Evolutionary conservation across 805 yeast species (phyloP).

Genomic region (Pichia membranifaciens): DNA sequence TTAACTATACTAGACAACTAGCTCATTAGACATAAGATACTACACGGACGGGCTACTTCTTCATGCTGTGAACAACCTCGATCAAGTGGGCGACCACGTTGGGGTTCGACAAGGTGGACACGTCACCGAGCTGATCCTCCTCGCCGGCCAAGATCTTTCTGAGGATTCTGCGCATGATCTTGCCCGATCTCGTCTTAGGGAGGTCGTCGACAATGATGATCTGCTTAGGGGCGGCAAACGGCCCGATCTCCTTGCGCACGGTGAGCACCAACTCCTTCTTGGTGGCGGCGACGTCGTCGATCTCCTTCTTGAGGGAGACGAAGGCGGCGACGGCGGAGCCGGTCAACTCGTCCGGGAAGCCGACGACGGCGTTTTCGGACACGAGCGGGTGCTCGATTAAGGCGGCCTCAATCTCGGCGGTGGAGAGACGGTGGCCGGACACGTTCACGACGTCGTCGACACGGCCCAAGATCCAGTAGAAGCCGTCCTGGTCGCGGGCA

Average conservation of each 20-base stretch:
- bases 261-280: constrained; percentile 62
- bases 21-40: too few relatives aligned
- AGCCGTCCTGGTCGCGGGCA: constrained; percentile 78
- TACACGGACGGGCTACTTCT: not conserved
- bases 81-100: constrained; percentile 59
- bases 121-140: constrained; percentile 77
- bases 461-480: constrained; percentile 80
- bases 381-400: constrained; percentile 65
- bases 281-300: constrained; percentile 40
- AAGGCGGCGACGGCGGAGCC: constrained; percentile 85
- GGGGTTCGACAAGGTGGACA: constrained; percentile 72
- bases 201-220: constrained; percentile 68
- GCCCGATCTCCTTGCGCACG: constrained; percentile 76
- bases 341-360: constrained; percentile 74
- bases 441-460: constrained; percentile 88
- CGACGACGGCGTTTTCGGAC: constrained; percentile 79
- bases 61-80: constrained; percentile 33
- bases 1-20: too few relatives aligned
- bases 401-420: constrained; percentile 85
- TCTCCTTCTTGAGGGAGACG: constrained; percentile 57
- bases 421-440: constrained; percentile 81
- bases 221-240: constrained; percentile 79
- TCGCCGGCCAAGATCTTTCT: constrained; percentile 71
- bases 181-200: constrained; percentile 84
- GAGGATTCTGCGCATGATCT: constrained; percentile 81